These are phyloP conservation scores for Lipomyces chichibuensis DNA, from an alignment of 805 yeast genomes.

Conservation along the genomic window DNA sequence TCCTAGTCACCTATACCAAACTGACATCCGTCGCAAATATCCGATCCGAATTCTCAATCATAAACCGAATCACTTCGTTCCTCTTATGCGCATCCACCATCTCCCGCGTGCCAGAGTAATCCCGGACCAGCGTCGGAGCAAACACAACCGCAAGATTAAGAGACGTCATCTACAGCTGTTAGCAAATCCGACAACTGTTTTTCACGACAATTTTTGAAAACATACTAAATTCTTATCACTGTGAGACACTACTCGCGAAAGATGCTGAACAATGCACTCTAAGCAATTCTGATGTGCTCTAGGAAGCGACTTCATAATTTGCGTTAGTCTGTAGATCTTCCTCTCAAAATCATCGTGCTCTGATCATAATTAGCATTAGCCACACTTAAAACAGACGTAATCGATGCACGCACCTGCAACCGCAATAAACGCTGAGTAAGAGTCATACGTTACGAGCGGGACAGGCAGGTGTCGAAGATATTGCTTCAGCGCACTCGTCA, in stretches of 20 bases:
- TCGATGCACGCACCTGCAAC: constrained; percentile 45
- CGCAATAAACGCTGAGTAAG: constrained; percentile 67
- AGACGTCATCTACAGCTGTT: constrained; percentile 62
- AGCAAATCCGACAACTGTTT: neutral
- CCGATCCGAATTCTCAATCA: constrained; percentile 46
- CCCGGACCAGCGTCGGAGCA: constrained; percentile 89
- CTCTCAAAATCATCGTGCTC: constrained; percentile 33
- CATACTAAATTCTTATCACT: constrained; percentile 57
- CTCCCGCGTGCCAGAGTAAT: constrained; percentile 76
- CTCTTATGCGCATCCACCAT: constrained; percentile 80
- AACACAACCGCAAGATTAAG: constrained; percentile 87
- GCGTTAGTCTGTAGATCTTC: constrained; percentile 36
- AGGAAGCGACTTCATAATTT: constrained; percentile 60
- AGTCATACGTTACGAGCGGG: constrained; percentile 73
- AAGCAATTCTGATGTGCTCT: constrained; percentile 65
- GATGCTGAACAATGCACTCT: constrained; percentile 62
- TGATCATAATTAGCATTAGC: constrained; percentile 16
- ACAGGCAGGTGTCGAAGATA: constrained; percentile 82
- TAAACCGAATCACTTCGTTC: constrained; percentile 74
- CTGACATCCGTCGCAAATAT: constrained; percentile 24
- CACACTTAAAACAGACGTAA: constrained; percentile 27
- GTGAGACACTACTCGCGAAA: constrained; percentile 59
- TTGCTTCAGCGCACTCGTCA: constrained; percentile 83
- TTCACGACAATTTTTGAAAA: neutral
- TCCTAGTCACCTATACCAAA: constrained; percentile 5